These are phyloP conservation scores for Triangularia verruculosa DNA, from an alignment of 2,329 filamentous ascomycete genomes.

Conservation along the genomic window DNA sequence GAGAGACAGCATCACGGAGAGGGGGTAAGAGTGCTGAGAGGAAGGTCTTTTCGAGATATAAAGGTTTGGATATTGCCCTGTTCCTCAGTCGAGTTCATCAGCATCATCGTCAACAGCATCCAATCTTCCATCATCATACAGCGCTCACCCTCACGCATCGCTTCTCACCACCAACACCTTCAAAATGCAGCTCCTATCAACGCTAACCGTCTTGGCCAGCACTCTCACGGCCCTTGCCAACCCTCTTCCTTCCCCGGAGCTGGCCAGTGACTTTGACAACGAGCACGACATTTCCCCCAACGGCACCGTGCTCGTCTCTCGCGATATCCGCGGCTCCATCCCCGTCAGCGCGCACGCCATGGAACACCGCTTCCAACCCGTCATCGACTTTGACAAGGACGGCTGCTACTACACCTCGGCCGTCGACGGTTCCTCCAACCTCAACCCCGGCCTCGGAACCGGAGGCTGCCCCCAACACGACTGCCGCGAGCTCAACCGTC, in stretches of 20 bases:
- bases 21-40: background rate
- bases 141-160: background rate
- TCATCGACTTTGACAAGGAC: conserved; percentile 40
- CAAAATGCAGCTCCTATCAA: conserved; percentile 1
- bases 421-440: conserved; percentile 37
- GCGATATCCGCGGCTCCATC: conserved; percentile 21
- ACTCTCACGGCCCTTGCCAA: background rate
- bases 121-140: background rate
- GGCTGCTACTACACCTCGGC: conserved; percentile 47
- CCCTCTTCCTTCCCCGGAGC: background rate
- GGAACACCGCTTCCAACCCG: conserved; percentile 38
- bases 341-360: conserved; percentile 32
- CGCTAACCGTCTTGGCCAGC: background rate
- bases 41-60: background rate
- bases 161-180: background rate
- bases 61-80: background rate
- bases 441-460: conserved; percentile 28
- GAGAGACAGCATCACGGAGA: background rate
- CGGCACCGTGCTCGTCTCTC: background rate
- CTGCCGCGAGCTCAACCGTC: conserved; percentile 5
- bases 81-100: background rate
- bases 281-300: background rate
- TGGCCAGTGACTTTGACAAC: background rate
- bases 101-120: background rate
- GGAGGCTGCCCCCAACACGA: conserved; percentile 7